Percentiles rank a stretch among this genome's conserved stretches.
phyloP scores from a whole-genome alignment of 2,329 filamentous ascomycete species.

The Lachnellula subtilissima region DNA sequence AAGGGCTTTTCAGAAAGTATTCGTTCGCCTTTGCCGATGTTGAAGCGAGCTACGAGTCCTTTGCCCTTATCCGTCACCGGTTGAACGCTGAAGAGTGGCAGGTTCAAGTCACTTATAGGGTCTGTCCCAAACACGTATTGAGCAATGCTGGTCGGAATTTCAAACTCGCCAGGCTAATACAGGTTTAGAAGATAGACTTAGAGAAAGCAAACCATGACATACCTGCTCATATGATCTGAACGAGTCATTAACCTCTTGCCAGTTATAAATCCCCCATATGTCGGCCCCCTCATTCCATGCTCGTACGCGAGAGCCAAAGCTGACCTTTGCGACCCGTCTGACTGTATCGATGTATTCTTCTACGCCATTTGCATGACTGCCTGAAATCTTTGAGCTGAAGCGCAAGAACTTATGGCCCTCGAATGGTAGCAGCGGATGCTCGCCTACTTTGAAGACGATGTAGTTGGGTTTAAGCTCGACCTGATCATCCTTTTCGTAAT shows the following conservation, averaged over 20 bases:
- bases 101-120: slow-evolving; percentile 3
- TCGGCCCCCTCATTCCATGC: slow-evolving; percentile 19
- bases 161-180: slow-evolving; percentile 3
- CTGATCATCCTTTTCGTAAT: slow-evolving; percentile 19
- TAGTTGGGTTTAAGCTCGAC: slow-evolving; percentile 27
- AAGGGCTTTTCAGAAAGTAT: slow-evolving; percentile 38
- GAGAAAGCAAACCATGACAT: slow-evolving; percentile 2
- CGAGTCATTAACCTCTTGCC: slow-evolving; percentile 22
- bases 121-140: slow-evolving; percentile 2
- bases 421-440: slow-evolving; percentile 26
- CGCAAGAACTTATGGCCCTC: slow-evolving; percentile 30
- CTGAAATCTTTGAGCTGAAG: slow-evolving; percentile 28
- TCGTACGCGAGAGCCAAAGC: slow-evolving; percentile 23
- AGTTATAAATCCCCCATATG: slow-evolving; percentile 16
- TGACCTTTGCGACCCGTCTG: slow-evolving; percentile 10
- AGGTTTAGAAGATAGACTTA: background rate
- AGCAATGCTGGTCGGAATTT: slow-evolving; percentile 2
- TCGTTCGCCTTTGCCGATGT: slow-evolving; percentile 35
- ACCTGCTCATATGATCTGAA: slow-evolving; percentile 28
- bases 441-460: slow-evolving; percentile 27
- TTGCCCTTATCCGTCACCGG: slow-evolving; percentile 33
- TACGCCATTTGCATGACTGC: slow-evolving; percentile 9
- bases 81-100: slow-evolving; percentile 6
- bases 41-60: slow-evolving; percentile 34
- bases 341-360: slow-evolving; percentile 23